phyloP scores from a whole-genome alignment of 2,329 filamentous ascomycete genomes.

The Hypoxylon sp. region DNA sequence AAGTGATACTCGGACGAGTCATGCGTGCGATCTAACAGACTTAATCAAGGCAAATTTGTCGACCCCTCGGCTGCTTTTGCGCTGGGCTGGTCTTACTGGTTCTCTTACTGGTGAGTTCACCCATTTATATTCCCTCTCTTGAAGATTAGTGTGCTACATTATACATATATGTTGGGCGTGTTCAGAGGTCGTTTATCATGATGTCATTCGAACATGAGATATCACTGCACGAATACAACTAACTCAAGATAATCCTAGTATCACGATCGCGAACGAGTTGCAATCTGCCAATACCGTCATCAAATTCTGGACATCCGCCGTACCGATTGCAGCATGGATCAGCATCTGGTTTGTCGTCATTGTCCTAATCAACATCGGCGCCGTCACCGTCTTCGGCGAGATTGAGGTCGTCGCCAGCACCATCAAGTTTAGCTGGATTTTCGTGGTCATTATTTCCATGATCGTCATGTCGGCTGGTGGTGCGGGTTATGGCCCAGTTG shows the following conservation, averaged over 20 bases:
- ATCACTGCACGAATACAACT: neutral
- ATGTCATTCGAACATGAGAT: neutral
- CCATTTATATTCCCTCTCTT: neutral
- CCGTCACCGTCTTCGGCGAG: slow-evolving; percentile 62
- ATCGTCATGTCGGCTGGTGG: slow-evolving; percentile 62
- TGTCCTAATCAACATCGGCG: slow-evolving; percentile 58
- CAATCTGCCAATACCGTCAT: slow-evolving; percentile 60
- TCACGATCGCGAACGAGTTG: slow-evolving; percentile 62
- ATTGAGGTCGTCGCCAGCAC: slow-evolving; percentile 61
- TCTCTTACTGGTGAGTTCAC: slow-evolving; percentile 55
- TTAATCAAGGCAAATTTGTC: slow-evolving; percentile 58
- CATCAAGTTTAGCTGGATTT: slow-evolving; percentile 65
- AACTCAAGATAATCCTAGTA: slow-evolving; percentile 40
- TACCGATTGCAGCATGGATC: slow-evolving; percentile 62
- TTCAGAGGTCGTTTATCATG: neutral
- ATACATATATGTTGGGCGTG: neutral
- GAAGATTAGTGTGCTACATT: neutral
- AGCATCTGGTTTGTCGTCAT: slow-evolving; percentile 61
- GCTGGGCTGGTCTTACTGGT: slow-evolving; percentile 65
- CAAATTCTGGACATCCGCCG: slow-evolving; percentile 60
- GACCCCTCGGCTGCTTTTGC: slow-evolving; percentile 61
- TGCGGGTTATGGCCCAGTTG: slow-evolving; percentile 57
- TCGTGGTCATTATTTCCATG: slow-evolving; percentile 63
- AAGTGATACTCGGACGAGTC: neutral
- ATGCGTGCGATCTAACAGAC: slow-evolving; percentile 5